These are phyloP conservation scores for Fusarium papillatum DNA, from an alignment of 2,329 filamentous ascomycete species.

Conservation along the genomic window DNA sequence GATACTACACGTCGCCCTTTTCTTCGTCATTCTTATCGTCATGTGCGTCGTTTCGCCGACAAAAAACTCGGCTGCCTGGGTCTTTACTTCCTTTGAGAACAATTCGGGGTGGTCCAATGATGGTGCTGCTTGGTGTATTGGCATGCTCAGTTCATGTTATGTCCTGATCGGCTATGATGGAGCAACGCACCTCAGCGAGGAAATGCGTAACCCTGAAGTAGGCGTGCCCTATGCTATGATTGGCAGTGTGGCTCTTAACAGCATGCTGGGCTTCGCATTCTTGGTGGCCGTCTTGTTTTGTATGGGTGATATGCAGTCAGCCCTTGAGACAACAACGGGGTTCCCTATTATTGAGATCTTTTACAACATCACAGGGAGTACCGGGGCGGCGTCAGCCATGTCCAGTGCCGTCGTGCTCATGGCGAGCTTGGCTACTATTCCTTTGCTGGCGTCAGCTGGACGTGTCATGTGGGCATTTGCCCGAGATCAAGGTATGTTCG, in stretches of 20 bases:
- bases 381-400: not conserved
- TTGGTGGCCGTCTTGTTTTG: conserved; percentile 27
- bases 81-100: conserved; percentile 31
- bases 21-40: conserved; percentile 22
- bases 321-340: conserved; percentile 16
- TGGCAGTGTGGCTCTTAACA: conserved; percentile 21
- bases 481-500: conserved; percentile 24
- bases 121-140: conserved; percentile 34
- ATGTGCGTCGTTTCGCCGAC: conserved; percentile 20
- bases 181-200: conserved; percentile 34
- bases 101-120: conserved; percentile 33
- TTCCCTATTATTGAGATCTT: conserved; percentile 38
- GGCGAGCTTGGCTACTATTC: conserved; percentile 26
- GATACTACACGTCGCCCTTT: conserved; percentile 19
- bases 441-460: conserved; percentile 27
- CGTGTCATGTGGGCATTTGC: conserved; percentile 39
- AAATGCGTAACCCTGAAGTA: conserved; percentile 29
- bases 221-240: conserved; percentile 33
- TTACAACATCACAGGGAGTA: conserved; percentile 19
- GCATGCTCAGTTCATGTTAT: conserved; percentile 36
- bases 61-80: conserved; percentile 24
- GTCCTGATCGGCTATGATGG: conserved; percentile 34
- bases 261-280: conserved; percentile 25
- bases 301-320: conserved; percentile 25
- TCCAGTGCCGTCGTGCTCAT: conserved; percentile 15